phyloP scores from a whole-genome alignment of 176 grass and related monocot species.

The Avena eriantha region DNA sequence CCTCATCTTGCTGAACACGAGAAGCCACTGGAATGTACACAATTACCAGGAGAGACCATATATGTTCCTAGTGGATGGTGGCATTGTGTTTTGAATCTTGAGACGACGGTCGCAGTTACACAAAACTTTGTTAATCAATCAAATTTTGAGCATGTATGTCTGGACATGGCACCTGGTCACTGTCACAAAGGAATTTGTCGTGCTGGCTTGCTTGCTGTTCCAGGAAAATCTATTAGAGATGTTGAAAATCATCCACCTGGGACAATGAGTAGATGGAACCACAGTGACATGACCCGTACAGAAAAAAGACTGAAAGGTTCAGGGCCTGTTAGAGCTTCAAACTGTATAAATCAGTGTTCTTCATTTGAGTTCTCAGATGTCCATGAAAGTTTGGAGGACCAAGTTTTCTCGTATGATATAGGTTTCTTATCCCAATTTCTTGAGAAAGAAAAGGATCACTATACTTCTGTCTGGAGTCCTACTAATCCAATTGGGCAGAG shows the following conservation, averaged over 20 bases:
- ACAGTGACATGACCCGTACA: constrained; percentile 59
- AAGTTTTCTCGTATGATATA: constrained; percentile 81
- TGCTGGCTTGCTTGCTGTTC: constrained; percentile 85
- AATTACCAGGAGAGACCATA: constrained; percentile 94
- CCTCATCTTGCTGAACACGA: constrained; percentile 74
- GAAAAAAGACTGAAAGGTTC: constrained; percentile 75
- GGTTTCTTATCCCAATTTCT: constrained; percentile 83
- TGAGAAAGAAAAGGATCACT: constrained; percentile 91
- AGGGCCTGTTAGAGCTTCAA: constrained; percentile 35
- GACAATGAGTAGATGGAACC: constrained; percentile 56
- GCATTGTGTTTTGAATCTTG: constrained; percentile 98
- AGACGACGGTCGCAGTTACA: constrained; percentile 87
- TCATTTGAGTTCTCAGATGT: constrained; percentile 53
- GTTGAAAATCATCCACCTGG: constrained; percentile 40
- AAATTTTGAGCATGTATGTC: constrained; percentile 93
- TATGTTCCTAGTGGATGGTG: constrained; percentile 99
- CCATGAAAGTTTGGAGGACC: constrained; percentile 50
- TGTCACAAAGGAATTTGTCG: constrained; percentile 89
- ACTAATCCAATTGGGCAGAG: constrained; percentile 90
- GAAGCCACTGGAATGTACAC: constrained; percentile 94
- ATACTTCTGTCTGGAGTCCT: constrained; percentile 85
- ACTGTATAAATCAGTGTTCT: constrained; percentile 42
- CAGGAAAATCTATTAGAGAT: constrained; percentile 48
- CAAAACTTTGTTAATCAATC: constrained; percentile 91
- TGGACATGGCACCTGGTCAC: constrained; percentile 94